Conservation (phyloP, 495 filamentous ascomycete genomes). For the Aspergillus conjunctus region DNA sequence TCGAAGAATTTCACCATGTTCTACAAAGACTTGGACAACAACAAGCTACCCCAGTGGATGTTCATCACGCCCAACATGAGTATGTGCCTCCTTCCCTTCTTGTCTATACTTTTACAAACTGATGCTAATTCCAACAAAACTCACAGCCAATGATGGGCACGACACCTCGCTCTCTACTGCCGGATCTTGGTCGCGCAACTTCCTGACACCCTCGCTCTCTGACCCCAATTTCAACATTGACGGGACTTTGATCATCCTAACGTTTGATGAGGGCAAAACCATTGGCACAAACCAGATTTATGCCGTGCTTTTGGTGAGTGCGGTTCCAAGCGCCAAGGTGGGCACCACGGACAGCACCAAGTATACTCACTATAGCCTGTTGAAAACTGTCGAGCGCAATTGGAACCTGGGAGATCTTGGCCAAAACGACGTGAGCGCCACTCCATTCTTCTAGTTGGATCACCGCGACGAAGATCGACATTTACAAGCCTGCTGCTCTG, state of each 20-base stretch:
- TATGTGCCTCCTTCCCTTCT: not conserved
- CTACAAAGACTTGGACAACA: conserved; percentile 54
- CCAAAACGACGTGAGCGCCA: conserved; percentile 68
- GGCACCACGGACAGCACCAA: conserved; percentile 63
- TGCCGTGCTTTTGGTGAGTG: conserved; percentile 62
- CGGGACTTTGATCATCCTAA: conserved; percentile 66
- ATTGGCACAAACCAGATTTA: conserved; percentile 58
- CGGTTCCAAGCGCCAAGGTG: conserved; percentile 54
- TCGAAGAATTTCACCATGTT: conserved; percentile 70
- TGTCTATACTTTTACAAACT: not conserved
- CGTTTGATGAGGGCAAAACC: conserved; percentile 64
- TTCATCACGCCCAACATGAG: conserved; percentile 63
- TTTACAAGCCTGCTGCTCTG: no score
- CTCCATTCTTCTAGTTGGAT: not conserved
- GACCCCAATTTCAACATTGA: conserved; percentile 62
- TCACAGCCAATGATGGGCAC: conserved; percentile 69
- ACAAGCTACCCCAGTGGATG: conserved; percentile 69
- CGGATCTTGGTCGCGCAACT: conserved; percentile 54
- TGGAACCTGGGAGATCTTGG: conserved; percentile 66
- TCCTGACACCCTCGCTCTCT: conserved; percentile 60
- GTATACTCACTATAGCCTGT: conserved; percentile 70
- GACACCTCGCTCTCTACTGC: conserved; percentile 62
- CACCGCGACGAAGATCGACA: not conserved
- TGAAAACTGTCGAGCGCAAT: conserved; percentile 64
- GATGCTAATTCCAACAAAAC: not conserved